Percentiles rank a stretch among this genome's conserved stretches.
phyloP scores from a whole-genome alignment of 1,284 basidiomycete species.

The Boletus nobilissimus region DNA sequence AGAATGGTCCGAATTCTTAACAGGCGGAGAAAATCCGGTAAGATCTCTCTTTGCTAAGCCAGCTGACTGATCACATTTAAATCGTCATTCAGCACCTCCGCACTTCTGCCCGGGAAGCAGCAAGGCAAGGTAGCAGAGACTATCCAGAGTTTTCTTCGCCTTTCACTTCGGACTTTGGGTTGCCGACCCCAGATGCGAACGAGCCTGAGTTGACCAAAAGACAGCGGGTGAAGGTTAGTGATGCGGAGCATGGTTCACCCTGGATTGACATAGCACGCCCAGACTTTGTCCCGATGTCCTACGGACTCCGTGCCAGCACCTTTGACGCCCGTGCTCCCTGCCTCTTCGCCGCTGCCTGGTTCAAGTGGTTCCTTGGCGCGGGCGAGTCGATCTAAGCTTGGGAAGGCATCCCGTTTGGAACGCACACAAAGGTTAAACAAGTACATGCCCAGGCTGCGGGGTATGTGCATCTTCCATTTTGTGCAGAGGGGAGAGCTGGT shows the following conservation, averaged over 20 bases:
- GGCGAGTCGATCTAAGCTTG: neutral
- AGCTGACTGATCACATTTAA: neutral
- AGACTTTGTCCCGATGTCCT: neutral
- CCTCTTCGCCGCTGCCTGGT: neutral
- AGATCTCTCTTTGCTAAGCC: neutral
- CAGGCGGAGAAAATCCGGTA: neutral
- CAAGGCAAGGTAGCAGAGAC: no score
- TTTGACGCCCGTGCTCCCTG: neutral
- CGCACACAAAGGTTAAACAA: neutral
- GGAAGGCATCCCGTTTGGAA: constrained; percentile 1
- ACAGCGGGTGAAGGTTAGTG: neutral
- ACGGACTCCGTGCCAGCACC: neutral
- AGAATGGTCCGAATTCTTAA: no score
- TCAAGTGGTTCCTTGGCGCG: neutral
- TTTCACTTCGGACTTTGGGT: neutral
- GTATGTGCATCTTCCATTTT: constrained; percentile 2
- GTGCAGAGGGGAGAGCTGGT: neutral
- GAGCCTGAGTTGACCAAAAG: neutral
- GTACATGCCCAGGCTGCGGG: constrained; percentile 1
- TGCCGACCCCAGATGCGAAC: no score
- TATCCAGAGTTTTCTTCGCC: neutral
- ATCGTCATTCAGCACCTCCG: neutral
- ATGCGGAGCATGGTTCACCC: neutral
- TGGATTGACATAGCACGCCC: neutral
- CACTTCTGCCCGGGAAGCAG: neutral